Evolutionary conservation across 306 rosid species (phyloP).

Genomic region (Quercus cerris): DNA sequence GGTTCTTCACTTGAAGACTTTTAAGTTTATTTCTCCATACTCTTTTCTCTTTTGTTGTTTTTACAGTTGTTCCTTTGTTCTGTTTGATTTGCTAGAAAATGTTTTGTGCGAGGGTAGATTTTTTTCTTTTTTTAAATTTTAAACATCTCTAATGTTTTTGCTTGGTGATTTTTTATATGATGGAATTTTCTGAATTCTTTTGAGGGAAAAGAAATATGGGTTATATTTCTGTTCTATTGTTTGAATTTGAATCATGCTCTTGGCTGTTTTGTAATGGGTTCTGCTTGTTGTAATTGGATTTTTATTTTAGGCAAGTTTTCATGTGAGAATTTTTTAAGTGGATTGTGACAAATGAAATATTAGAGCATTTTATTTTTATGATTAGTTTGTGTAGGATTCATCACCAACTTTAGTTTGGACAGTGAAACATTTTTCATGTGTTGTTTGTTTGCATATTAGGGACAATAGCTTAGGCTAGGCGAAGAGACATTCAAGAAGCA

Average conservation of each 20-base stretch:
- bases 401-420: no score
- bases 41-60: no score
- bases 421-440: no score
- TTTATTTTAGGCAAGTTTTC: background rate
- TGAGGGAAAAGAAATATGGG: background rate
- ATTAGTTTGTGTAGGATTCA: background rate
- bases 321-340: background rate
- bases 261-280: background rate
- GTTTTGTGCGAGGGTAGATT: slow-evolving; percentile 13
- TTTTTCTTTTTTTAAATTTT: background rate
- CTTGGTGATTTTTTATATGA: background rate
- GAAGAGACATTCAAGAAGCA: no score
- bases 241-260: background rate
- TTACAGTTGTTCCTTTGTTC: no score
- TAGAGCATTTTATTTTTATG: background rate
- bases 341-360: background rate
- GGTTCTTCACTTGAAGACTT: no score
- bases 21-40: no score
- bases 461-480: no score
- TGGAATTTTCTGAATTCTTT: slow-evolving; percentile 8
- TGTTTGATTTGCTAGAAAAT: background rate
- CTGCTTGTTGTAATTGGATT: background rate
- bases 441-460: no score
- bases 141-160: background rate
- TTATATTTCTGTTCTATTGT: background rate